These are phyloP conservation scores for Leccinum truebloodii DNA, from an alignment of 768 basidiomycete species.

Conservation along the genomic window DNA sequence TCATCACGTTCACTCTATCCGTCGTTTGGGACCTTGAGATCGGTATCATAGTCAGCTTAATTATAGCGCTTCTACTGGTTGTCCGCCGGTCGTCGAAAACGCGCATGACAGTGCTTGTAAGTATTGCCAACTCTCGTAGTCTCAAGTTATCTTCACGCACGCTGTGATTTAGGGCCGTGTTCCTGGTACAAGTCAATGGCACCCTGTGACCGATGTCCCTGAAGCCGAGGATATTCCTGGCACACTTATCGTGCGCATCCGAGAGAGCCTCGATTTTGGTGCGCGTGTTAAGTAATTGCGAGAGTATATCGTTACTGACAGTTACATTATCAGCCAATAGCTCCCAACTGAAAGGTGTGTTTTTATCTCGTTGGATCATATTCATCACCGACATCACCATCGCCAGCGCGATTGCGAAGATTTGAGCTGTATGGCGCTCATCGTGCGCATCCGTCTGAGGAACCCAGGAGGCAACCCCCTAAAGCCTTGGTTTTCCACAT, in stretches of 20 bases:
- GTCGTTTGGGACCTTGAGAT: slow-evolving; percentile 91
- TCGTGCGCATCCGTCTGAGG: slow-evolving; percentile 86
- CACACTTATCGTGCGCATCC: slow-evolving; percentile 82
- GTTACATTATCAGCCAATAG: slow-evolving; percentile 69
- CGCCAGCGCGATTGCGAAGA: slow-evolving; percentile 70
- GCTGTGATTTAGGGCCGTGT: slow-evolving; percentile 66
- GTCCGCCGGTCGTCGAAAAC: slow-evolving; percentile 88
- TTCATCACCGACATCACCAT: slow-evolving; percentile 1
- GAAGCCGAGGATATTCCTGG: slow-evolving; percentile 83
- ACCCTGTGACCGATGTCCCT: slow-evolving; percentile 83
- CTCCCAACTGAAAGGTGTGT: slow-evolving; percentile 80
- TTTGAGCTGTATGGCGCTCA: slow-evolving; percentile 86
- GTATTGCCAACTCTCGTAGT: background rate
- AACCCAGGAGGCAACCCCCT: slow-evolving; percentile 72
- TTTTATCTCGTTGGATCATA: background rate
- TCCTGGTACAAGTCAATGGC: slow-evolving; percentile 88
- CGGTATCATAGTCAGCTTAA: slow-evolving; percentile 86
- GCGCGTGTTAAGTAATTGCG: slow-evolving; percentile 19
- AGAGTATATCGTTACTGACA: background rate
- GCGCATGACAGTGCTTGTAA: slow-evolving; percentile 86
- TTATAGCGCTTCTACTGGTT: slow-evolving; percentile 85
- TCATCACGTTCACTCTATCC: slow-evolving; percentile 83
- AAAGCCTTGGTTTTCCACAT: slow-evolving; percentile 87
- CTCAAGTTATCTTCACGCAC: background rate
- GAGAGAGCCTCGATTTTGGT: slow-evolving; percentile 93